phyloP scores from a whole-genome alignment of 129 eudicot species.

The Chrysanthemum seticuspe region DNA sequence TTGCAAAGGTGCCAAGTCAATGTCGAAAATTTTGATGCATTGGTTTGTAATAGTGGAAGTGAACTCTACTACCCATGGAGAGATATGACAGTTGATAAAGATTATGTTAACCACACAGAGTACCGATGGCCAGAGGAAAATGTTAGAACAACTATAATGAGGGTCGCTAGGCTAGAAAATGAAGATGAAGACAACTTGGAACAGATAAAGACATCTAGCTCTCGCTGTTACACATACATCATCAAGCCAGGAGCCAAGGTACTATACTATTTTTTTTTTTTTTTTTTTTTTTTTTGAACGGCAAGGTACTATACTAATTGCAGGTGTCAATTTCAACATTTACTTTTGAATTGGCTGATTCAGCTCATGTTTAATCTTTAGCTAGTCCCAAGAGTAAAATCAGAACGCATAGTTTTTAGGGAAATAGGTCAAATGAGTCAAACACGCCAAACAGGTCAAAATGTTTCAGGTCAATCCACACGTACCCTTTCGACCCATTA shows the following conservation, averaged over 20 bases:
- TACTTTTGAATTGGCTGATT: too few relatives aligned
- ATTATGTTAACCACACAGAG: slow-evolving; percentile 63
- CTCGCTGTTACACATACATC: slow-evolving; percentile 66
- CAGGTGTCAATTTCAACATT: too few relatives aligned
- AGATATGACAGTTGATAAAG: slow-evolving; percentile 52
- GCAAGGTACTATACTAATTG: slow-evolving; percentile 36
- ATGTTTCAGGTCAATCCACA: too few relatives aligned
- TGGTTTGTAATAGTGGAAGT: slow-evolving; percentile 77
- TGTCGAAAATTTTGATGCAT: slow-evolving; percentile 59
- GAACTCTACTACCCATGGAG: slow-evolving; percentile 69
- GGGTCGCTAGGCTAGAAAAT: slow-evolving; percentile 47
- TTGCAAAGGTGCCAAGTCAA: slow-evolving; percentile 39
- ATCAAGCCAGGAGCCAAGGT: slow-evolving; percentile 72
- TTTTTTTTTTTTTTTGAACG: too few relatives aligned
- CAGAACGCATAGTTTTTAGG: too few relatives aligned
- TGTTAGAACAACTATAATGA: slow-evolving; percentile 55
- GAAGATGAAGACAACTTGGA: slow-evolving; percentile 51
- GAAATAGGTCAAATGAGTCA: too few relatives aligned
- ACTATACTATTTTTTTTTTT: background rate
- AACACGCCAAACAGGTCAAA: too few relatives aligned
- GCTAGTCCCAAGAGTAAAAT: too few relatives aligned
- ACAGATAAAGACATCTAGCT: slow-evolving; percentile 43
- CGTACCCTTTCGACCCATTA: too few relatives aligned
- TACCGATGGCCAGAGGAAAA: slow-evolving; percentile 75
- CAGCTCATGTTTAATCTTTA: background rate